Conservation (phyloP, 2,329 filamentous ascomycete genomes). For the Dothistroma pini region DNA sequence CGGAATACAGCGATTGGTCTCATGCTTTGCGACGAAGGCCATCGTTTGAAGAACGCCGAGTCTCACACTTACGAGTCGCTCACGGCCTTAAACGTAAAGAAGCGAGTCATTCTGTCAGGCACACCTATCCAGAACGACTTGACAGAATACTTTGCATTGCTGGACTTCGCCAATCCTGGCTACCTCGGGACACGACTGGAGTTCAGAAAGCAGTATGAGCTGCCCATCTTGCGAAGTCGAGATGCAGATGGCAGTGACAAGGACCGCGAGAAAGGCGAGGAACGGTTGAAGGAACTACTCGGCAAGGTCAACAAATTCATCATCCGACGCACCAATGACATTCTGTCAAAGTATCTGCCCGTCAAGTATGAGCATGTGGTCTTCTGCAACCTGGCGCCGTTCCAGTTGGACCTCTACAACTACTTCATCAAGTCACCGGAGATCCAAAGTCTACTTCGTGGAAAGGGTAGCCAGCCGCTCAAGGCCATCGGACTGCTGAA, state of each 20-base stretch:
- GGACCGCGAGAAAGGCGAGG: conserved; percentile 77
- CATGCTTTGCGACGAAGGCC: conserved; percentile 92
- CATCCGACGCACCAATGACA: conserved; percentile 95
- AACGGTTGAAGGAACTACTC: conserved; percentile 76
- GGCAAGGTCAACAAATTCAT: conserved; percentile 95
- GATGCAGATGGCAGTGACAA: conserved; percentile 84
- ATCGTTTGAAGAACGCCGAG: conserved; percentile 94
- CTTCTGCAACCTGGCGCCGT: conserved; percentile 90
- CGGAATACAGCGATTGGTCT: conserved; percentile 87
- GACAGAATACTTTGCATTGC: conserved; percentile 94
- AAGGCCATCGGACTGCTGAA: conserved; percentile 97
- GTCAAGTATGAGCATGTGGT: conserved; percentile 99
- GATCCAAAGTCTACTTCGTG: conserved; percentile 84
- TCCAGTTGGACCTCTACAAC: conserved; percentile 91
- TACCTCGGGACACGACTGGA: conserved; percentile 84
- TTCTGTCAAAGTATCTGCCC: conserved; percentile 93
- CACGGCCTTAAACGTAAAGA: conserved; percentile 83
- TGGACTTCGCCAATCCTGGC: conserved; percentile 94
- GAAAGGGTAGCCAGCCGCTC: conserved; percentile 62
- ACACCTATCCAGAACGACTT: conserved; percentile 98
- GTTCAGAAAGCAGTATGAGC: conserved; percentile 89
- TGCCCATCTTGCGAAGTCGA: conserved; percentile 86
- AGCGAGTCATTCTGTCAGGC: conserved; percentile 90
- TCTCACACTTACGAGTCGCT: conserved; percentile 91
- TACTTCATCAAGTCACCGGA: conserved; percentile 95